phyloP scores from a whole-genome alignment of 73 alveolate genomes.

The Breviolum minutum region DNA sequence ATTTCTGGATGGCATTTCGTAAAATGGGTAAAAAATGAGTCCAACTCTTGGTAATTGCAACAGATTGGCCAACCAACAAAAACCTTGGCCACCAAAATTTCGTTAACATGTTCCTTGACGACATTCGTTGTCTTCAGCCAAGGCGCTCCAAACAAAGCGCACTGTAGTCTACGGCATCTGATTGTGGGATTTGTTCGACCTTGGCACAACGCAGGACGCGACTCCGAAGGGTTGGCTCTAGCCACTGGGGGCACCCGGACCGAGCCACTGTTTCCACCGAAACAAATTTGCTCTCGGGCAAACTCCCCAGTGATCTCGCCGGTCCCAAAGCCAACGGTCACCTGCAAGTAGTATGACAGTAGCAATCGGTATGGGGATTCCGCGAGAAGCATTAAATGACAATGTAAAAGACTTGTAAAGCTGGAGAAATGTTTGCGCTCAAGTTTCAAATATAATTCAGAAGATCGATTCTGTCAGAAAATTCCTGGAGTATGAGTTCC shows the following conservation, averaged over 20 bases:
- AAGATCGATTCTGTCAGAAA: no score
- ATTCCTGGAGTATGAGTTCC: no score
- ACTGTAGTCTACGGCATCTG: conserved; percentile 23
- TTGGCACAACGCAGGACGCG: not conserved
- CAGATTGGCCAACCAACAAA: not conserved
- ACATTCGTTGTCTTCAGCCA: not conserved
- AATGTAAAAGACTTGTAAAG: no score
- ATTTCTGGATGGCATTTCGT: no score
- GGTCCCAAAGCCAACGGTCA: conserved; percentile 67
- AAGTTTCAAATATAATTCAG: no score
- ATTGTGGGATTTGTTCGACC: not conserved
- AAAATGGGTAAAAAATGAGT: not conserved
- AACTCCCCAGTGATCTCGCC: conserved; percentile 68
- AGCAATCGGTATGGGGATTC: no score
- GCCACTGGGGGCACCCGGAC: not conserved
- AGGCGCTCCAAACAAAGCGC: conserved; percentile 38
- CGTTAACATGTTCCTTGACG: not conserved
- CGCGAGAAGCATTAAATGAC: no score
- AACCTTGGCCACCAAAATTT: not conserved
- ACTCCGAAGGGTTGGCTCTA: no score
- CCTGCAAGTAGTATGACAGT: no score
- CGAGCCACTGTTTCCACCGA: not conserved
- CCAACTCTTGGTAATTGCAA: not conserved
- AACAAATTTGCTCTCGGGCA: not conserved
- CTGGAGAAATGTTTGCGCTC: no score